Evolutionary conservation across 164 flowering plant species (phyloP), one percentile per base, ranked within the genome.

Genomic region (Magnolia sinica): DNA sequence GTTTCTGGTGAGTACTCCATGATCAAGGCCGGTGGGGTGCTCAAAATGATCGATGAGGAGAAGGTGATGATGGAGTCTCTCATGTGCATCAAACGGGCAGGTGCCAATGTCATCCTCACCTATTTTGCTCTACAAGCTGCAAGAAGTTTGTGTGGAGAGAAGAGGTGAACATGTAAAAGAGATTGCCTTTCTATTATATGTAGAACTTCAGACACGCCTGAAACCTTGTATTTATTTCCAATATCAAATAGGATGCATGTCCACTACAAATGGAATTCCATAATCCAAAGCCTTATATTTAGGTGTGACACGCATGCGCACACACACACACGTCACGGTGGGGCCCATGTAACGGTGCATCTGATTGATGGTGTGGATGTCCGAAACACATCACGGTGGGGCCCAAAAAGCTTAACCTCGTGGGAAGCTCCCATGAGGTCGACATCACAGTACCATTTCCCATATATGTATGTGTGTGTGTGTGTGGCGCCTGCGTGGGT

Each of bases 1-100:
- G 99, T 96, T 68, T 94, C 97, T 7, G 98, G 98, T 63, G 99
- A 96, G 80, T 94, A 96, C 84, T 91, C 99, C 0, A 96, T 91
- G 97, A 96, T 96, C 72, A 96, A 96, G 81, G 98, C 96, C 24
- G 97, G 90, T 20, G 97, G 89, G 3, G 97, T 80, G 76, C 89
- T 89, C 19, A 91, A 91, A 79, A 94, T 92, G 98, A 92, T 96
- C 37, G 99, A 96, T 68, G 99, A 92, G 82, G 95, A 91, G 72
- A 88, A 78, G 76, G 98, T 91, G 16, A 96, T 96, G 99, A 81
- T 96, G 96, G 99, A 96, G 78, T 94, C 99, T 7, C 78, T 92
- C 76, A 84, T 92, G 92, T 96, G 98, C 74, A 92, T 96, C 50
- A 83, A 93, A 59, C 89, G 98, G 50, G 98, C 98, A 45, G 99